Evolutionary conservation across 176 grass and related monocot genomes (phyloP).

Genomic region (Avena eriantha): DNA sequence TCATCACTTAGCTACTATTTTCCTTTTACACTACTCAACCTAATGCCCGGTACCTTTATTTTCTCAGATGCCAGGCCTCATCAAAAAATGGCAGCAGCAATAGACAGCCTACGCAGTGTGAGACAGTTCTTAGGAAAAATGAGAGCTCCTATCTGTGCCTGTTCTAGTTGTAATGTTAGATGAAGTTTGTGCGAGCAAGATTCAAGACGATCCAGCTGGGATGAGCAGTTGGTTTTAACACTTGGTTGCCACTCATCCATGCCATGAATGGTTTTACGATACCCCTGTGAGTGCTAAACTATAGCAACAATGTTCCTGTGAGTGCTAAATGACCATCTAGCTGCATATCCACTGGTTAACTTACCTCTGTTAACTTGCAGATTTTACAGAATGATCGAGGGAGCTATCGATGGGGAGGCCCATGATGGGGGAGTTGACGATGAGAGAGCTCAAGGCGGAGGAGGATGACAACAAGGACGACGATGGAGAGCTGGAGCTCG

Average conservation of each 20-base stretch:
- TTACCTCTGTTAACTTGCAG: too few relatives aligned
- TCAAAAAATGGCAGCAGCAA: slow-evolving; percentile 48
- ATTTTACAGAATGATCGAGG: too few relatives aligned
- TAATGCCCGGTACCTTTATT: neutral
- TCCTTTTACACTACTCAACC: neutral
- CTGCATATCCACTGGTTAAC: too few relatives aligned
- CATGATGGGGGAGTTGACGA: too few relatives aligned
- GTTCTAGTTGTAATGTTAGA: neutral
- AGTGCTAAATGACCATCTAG: too few relatives aligned
- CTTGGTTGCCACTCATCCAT: neutral
- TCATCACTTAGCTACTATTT: slow-evolving; percentile 26
- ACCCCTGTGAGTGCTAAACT: too few relatives aligned
- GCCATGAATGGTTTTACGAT: neutral
- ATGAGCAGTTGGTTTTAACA: neutral
- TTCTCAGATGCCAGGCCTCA: slow-evolving; percentile 54
- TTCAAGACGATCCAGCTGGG: neutral
- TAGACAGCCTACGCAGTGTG: slow-evolving; percentile 1
- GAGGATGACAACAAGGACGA: too few relatives aligned
- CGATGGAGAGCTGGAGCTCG: too few relatives aligned
- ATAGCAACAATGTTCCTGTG: too few relatives aligned
- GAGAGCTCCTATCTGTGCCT: neutral
- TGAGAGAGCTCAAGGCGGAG: too few relatives aligned
- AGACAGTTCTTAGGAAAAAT: slow-evolving; percentile 3
- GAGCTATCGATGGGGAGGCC: too few relatives aligned
- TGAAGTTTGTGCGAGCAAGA: neutral